Evolutionary conservation across 2,329 filamentous ascomycete species (phyloP).

Genomic region (Stachybotrys chlorohalonatus): DNA sequence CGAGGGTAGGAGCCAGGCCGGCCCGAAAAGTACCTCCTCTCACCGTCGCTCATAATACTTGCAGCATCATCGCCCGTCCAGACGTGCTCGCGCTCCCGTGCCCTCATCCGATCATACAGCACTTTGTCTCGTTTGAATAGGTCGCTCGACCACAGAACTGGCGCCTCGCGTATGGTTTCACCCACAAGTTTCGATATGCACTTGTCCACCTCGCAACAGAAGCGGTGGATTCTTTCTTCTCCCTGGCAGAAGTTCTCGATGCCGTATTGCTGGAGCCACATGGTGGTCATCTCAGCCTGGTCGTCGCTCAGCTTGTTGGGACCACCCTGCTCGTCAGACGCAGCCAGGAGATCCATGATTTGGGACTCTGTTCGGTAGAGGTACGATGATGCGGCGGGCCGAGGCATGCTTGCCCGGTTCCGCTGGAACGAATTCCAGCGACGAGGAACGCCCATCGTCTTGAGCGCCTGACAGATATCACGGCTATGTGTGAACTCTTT

Average conservation of each 20-base stretch:
- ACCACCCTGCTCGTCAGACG: slow-evolving; percentile 73
- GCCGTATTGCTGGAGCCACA: slow-evolving; percentile 72
- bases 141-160: slow-evolving; percentile 87
- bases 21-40: slow-evolving; percentile 36
- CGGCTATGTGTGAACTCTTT: slow-evolving; percentile 79
- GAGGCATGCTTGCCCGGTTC: slow-evolving; percentile 35
- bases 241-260: slow-evolving; percentile 93
- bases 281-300: slow-evolving; percentile 74
- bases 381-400: slow-evolving; percentile 47
- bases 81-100: slow-evolving; percentile 35
- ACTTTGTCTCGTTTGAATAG: slow-evolving; percentile 72
- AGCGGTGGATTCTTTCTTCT: slow-evolving; percentile 89
- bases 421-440: slow-evolving; percentile 43
- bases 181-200: slow-evolving; percentile 81
- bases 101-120: slow-evolving; percentile 39
- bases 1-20: slow-evolving; percentile 43
- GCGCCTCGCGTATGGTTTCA: slow-evolving; percentile 73
- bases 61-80: slow-evolving; percentile 40
- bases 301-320: slow-evolving; percentile 95
- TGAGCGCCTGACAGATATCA: slow-evolving; percentile 78
- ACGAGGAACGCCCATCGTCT: slow-evolving; percentile 72
- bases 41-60: slow-evolving; percentile 46
- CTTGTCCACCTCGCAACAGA: slow-evolving; percentile 81
- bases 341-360: slow-evolving; percentile 79
- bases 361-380: slow-evolving; percentile 77